Base-by-base conservation (phyloP, 768 basidiomycete genomes). In the Amanita thiersii region DNA sequence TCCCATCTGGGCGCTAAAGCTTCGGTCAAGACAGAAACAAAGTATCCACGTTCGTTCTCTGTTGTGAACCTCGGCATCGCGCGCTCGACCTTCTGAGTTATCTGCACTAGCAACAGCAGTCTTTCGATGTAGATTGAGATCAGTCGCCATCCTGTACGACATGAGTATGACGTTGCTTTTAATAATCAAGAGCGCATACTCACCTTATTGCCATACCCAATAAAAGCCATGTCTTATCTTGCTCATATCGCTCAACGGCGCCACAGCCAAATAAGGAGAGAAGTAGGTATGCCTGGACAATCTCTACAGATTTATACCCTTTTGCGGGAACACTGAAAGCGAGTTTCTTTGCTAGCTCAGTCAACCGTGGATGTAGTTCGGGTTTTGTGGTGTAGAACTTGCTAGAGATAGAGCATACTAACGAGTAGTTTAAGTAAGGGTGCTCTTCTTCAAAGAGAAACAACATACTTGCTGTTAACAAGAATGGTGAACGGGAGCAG, bases 161-260 rank as follows among this genome's bases (percentile, higher is more conserved):
- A 29, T 35, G 12, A 37, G 34, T 23, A 20, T 25, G 18, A 11
- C 34, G 26, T 14, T 25, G 23, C 8, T 3, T 7, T 5, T 14
- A 7, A 18, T 21, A n/a, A 46, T 19, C 2, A 35, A 28, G 24
- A 18, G 41, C 26, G 37, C 5, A 31, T 38, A 24, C 77, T 37
- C 45, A 81, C 82, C 86, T 71, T 49, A 84, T 86, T 4, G 73
- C 83, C 83, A 92, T 88, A 24, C 91, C 91, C 18, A 97, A 63
- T 11, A 87, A 64, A 49, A 90, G 57, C 89, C 91, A 98, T 0
- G 93, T 97, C 52, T 84, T 80, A 61, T 99, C 94, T 52, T 94
- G 90, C 56, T 99, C 94, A 54, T 90, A 99, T 5, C 92, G 77
- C 59, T 98, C 92, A 15, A 92, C 91, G 3, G 93, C 92, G 15